Conservation (phyloP, 495 filamentous ascomycete species). For the Talaromyces stipitatus region DNA sequence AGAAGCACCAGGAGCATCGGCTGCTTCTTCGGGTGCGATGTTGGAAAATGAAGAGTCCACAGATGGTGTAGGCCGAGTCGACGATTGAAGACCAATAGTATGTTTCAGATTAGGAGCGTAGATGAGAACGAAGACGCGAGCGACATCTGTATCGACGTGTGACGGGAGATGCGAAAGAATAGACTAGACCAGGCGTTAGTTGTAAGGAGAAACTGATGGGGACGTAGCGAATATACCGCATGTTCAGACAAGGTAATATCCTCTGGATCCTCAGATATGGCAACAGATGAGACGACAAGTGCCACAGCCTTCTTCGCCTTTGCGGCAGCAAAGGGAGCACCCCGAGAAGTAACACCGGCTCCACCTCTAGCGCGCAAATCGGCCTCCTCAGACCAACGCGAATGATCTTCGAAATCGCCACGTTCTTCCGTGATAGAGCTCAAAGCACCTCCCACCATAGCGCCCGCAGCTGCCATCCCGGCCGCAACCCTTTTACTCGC, state of each 20-base stretch:
- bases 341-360: slow-evolving; percentile 16
- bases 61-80: slow-evolving; percentile 46
- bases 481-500: slow-evolving; percentile 70
- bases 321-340: slow-evolving; percentile 13
- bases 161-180: slow-evolving; percentile 81
- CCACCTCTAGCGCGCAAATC: slow-evolving; percentile 37
- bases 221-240: slow-evolving; percentile 58
- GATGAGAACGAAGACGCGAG: slow-evolving; percentile 78
- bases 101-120: slow-evolving; percentile 76
- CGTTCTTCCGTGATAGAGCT: slow-evolving; percentile 79
- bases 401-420: slow-evolving; percentile 72
- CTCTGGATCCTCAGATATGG: slow-evolving; percentile 47
- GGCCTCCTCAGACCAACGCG: slow-evolving; percentile 77
- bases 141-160: slow-evolving; percentile 57
- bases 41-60: slow-evolving; percentile 83
- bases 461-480: slow-evolving; percentile 76
- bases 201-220: too few species aligned
- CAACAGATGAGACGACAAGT: slow-evolving; percentile 76
- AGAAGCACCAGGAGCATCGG: slow-evolving; percentile 56
- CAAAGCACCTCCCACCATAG: slow-evolving; percentile 68
- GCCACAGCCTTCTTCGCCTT: slow-evolving; percentile 63
- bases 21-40: slow-evolving; percentile 67
- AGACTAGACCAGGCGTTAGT: too few species aligned
- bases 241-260: slow-evolving; percentile 58
- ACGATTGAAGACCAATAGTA: slow-evolving; percentile 30